Conservation (phyloP, 768 basidiomycete genomes). For the Chalciporus chontae region DNA sequence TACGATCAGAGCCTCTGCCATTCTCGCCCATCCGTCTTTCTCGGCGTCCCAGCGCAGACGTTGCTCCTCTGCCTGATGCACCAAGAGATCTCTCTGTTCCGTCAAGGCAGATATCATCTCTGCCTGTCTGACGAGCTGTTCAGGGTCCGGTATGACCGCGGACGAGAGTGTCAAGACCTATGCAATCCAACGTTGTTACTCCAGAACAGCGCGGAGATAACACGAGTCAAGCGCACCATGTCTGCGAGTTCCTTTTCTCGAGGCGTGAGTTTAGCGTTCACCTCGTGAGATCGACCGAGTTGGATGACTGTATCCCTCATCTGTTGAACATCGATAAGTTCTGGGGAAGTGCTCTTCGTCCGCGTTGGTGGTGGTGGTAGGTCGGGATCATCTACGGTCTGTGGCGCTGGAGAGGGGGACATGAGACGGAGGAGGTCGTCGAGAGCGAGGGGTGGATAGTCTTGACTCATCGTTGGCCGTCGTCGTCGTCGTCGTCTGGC, state of each 20-base stretch:
- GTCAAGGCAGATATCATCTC: conserved; percentile 54
- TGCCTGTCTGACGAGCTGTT: conserved; percentile 56
- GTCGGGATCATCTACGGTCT: conserved; percentile 17
- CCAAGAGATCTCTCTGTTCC: conserved; percentile 55
- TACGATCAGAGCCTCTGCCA: conserved; percentile 61
- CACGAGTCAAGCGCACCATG: conserved; percentile 46
- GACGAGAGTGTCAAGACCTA: conserved; percentile 50
- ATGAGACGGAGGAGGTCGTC: conserved; percentile 55
- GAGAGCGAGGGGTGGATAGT: conserved; percentile 42
- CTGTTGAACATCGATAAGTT: conserved; percentile 43
- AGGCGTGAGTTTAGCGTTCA: conserved; percentile 21
- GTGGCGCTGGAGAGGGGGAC: conserved; percentile 47
- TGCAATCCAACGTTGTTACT: background rate
- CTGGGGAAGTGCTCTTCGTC: conserved; percentile 29
- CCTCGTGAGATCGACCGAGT: conserved; percentile 35
- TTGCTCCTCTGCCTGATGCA: conserved; percentile 53
- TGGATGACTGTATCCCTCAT: conserved; percentile 48
- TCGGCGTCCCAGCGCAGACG: conserved; percentile 60
- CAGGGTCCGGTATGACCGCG: conserved; percentile 38
- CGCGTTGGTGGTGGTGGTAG: conserved; percentile 14
- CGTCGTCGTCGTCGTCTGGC: conserved; percentile 6
- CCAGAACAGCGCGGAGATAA: conserved; percentile 8
- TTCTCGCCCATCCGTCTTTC: conserved; percentile 60
- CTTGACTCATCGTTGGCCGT: conserved; percentile 25
- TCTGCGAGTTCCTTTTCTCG: conserved; percentile 52